These are phyloP conservation scores for Hirsutella minnesotensis DNA, from an alignment of 2,329 filamentous ascomycete genomes.

Conservation along the genomic window DNA sequence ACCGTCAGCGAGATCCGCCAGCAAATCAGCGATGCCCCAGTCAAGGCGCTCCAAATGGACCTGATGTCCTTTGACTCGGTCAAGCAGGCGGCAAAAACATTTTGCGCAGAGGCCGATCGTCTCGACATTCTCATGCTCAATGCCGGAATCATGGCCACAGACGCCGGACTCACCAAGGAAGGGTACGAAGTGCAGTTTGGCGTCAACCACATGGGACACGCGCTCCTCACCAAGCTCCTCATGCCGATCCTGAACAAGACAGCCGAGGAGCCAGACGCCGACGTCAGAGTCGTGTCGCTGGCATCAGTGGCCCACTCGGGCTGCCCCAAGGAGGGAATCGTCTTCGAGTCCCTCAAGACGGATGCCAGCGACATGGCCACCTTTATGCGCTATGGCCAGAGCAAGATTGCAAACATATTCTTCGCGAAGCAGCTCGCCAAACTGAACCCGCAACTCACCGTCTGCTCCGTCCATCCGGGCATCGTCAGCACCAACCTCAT, in stretches of 20 bases:
- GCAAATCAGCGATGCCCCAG: conserved; percentile 7
- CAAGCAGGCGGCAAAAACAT: conserved; percentile 23
- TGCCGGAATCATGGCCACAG: conserved; percentile 30
- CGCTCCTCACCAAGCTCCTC: conserved; percentile 28
- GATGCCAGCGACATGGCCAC: conserved; percentile 8
- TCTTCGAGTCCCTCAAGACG: conserved; percentile 17
- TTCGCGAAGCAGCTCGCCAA: conserved; percentile 15
- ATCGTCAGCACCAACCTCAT: conserved; percentile 16
- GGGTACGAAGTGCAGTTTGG: conserved; percentile 38
- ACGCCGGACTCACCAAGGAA: conserved; percentile 24
- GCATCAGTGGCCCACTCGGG: conserved; percentile 13
- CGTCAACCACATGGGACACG: conserved; percentile 37
- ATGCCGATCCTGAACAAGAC: conserved; percentile 17
- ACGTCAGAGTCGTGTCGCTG: conserved; percentile 19
- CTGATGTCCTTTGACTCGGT: conserved; percentile 31
- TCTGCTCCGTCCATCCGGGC: conserved; percentile 15
- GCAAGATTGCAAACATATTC: conserved; percentile 19
- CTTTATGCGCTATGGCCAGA: conserved; percentile 16
- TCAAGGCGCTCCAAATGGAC: conserved; percentile 28
- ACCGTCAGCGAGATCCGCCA: conserved; percentile 24
- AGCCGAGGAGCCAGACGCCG: conserved; percentile 8
- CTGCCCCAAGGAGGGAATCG: conserved; percentile 13
- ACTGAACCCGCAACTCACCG: conserved; percentile 12
- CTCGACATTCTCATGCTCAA: conserved; percentile 35
- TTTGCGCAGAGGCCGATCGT: conserved; percentile 19